These are phyloP conservation scores for Backusella morwellensis DNA, from an alignment of 192 early-diverging fungal genomes.

Conservation along the genomic window DNA sequence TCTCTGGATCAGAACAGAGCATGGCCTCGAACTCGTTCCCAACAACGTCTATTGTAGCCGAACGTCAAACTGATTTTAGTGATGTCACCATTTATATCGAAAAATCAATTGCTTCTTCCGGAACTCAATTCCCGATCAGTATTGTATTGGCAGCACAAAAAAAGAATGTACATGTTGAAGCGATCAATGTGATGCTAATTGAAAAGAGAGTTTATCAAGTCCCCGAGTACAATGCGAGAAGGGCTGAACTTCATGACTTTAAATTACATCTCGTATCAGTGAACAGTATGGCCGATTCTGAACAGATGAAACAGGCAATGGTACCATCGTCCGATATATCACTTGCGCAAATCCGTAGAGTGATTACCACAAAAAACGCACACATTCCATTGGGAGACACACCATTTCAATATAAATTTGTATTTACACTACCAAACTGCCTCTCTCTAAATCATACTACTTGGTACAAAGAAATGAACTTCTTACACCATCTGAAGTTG, in stretches of 20 bases:
- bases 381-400: constrained; percentile 11
- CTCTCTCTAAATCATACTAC: constrained; percentile 29
- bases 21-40: constrained; percentile 16
- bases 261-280: constrained; percentile 14
- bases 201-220: constrained; percentile 28
- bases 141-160: constrained; percentile 14
- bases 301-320: not conserved
- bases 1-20: constrained; percentile 9
- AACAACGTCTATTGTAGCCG: constrained; percentile 15
- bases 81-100: constrained; percentile 28
- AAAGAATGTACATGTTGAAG: constrained; percentile 25
- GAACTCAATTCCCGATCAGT: constrained; percentile 26
- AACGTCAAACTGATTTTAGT: constrained; percentile 10
- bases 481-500: constrained; percentile 24
- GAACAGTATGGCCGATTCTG: not conserved
- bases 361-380: constrained; percentile 15
- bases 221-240: constrained; percentile 21
- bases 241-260: constrained; percentile 19
- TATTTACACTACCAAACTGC: constrained; percentile 35
- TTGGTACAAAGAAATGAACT: constrained; percentile 22
- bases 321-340: not conserved
- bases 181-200: constrained; percentile 14
- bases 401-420: constrained; percentile 23
- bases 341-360: constrained; percentile 10
- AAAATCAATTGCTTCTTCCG: constrained; percentile 30